Base-by-base conservation (phyloP, 148 eudicot species). In the Cornus suecica region DNA sequence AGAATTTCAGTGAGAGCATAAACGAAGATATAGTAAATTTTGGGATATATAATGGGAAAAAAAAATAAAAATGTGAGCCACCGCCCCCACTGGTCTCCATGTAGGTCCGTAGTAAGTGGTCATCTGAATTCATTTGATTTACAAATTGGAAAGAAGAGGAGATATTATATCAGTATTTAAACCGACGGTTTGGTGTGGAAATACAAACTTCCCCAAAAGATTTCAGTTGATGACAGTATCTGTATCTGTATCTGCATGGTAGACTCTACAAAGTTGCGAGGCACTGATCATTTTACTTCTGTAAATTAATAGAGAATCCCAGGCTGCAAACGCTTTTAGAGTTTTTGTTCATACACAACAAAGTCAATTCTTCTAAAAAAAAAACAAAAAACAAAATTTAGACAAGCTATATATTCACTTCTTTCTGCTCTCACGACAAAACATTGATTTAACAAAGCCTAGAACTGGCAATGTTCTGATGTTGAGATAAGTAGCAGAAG, bases 401-500 rank as follows among this genome's bases (percentile, higher is more conserved):
- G 30, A 56, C 65, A 30, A 75, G 26, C 56, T 30, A 67, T n/a
- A n/a, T n/a, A n/a, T 14, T 30, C 29, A 61, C 79, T 75, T 65
- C 32, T 68, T 68, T 54, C 56, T 20, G 74, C 79, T 87, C 72
- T 74, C 84, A 74, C 76, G 54, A 52, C 75, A 76, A 24, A 86
- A 66, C 82, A 80, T 26, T 25, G 74, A 29, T 77, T 83, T 77
- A 58, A 81, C 71, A 78, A 61, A 72, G 51, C 83, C 87, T 30
- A 72, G 27, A 42, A 84, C 48, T 27, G 95, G 90, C 37, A 32
- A 71, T 13, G 95, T 89, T 42, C 83, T 84, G 71, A 85, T 77
- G 78, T 84, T 84, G 48, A 82, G 80, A 87, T 76, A 81, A 16
- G 89, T 88, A 70, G 84, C 89, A 58, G 32, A 72, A 84, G 88